Base-by-base conservation (phyloP, 345 rosid species). In the Populus pruinosa region DNA sequence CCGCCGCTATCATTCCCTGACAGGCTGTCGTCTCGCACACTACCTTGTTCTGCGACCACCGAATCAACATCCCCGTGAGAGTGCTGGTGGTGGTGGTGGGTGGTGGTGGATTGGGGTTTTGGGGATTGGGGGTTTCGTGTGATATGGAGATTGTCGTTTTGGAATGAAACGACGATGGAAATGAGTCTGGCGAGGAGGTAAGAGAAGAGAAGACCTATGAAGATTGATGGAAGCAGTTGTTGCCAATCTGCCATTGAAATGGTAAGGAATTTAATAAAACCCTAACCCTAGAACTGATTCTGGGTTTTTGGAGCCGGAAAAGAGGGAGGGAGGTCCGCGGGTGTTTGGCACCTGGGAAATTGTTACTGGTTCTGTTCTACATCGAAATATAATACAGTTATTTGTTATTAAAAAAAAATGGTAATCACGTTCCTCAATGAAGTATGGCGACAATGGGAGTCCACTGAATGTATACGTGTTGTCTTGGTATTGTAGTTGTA, bases 171-270 rank as follows among this genome's bases (percentile, higher is more conserved):
- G 76, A 93, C 90, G 75, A 95, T 49, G 65, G 99, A 92, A 79
- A 95, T 95, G 76, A 95, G 87, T 82, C 92, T 95, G n/a, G 99
- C 98, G 25, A 95, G 78, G 44, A 95, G 96, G 84, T 89, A 95
- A 41, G 99, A 90, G 88, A 93, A 93, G 53, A 93, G 75, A 67
- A 93, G 88, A 70, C 96, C 97, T 7, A 95, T 56, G 86, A 95
- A 39, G 49, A 93, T 84, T 44, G 99, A 91, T 80, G 91, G 97
- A 36, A 91, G 79, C 49, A 91, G 86, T 47, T 86, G 91, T 56
- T 88, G 89, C 98, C 98, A 95, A 47, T 95, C 98, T 73, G 81
- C 91, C 94, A 89, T 88, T 76, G 86, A 79, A 75, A 8, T 18
- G 47, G 16, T 23, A 18, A 47, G 5, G 2, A 35, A 66, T 1